Conservation (phyloP, 495 filamentous ascomycete species). For the Hypoxylon fragiforme region DNA sequence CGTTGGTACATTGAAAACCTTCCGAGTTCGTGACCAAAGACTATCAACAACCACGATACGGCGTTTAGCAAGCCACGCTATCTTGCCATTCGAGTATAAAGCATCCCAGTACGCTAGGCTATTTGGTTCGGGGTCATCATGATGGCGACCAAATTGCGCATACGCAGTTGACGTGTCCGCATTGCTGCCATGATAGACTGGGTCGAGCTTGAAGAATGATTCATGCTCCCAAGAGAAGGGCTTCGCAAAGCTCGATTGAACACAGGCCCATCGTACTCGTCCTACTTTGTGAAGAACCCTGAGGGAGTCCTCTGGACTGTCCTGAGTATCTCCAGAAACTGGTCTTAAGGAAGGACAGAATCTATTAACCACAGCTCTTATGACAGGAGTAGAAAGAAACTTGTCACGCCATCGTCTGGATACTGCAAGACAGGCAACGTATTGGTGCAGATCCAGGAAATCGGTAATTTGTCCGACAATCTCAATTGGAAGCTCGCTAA, state of each 20-base stretch:
- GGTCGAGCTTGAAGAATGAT: slow-evolving; percentile 28
- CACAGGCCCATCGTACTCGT: neutral
- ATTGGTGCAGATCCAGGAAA: slow-evolving; percentile 27
- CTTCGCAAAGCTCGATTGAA: slow-evolving; percentile 2
- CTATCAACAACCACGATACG: slow-evolving; percentile 37
- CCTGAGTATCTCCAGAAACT: neutral
- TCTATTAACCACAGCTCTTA: slow-evolving; percentile 14
- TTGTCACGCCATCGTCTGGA: slow-evolving; percentile 40
- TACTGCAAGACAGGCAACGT: slow-evolving; percentile 32
- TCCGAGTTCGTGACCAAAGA: slow-evolving; percentile 32
- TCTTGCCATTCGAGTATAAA: slow-evolving; percentile 35
- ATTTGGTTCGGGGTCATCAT: neutral
- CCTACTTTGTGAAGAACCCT: slow-evolving; percentile 14
- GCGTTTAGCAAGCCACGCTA: slow-evolving; percentile 33
- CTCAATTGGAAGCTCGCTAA: slow-evolving; percentile 40
- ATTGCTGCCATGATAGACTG: slow-evolving; percentile 14
- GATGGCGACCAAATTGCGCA: neutral
- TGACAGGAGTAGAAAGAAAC: slow-evolving; percentile 29
- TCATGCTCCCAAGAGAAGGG: slow-evolving; percentile 19
- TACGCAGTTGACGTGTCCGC: slow-evolving; percentile 3
- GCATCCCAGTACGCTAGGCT: neutral
- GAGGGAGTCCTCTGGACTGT: slow-evolving; percentile 4
- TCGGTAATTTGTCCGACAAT: slow-evolving; percentile 33
- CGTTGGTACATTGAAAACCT: slow-evolving; percentile 26
- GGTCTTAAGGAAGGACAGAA: slow-evolving; percentile 29